phyloP scores from a whole-genome alignment of 1,139 yeast species.

The Saccharomyces hybrid region DNA sequence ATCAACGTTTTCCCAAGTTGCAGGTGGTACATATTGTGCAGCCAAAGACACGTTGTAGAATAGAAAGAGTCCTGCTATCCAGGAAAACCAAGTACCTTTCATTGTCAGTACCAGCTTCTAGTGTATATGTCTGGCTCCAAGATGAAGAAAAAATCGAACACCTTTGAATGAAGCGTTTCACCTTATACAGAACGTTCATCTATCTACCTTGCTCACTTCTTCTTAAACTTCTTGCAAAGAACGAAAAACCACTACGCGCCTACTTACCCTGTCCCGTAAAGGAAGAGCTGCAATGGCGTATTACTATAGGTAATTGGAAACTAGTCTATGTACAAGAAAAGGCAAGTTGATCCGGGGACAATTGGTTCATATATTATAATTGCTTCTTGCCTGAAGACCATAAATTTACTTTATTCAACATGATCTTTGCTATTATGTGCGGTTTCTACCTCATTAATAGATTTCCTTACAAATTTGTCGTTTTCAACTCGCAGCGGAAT shows the following conservation, averaged over 20 bases:
- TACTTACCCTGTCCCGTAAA: background rate
- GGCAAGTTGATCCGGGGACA: background rate
- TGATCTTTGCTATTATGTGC: background rate
- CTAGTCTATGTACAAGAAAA: background rate
- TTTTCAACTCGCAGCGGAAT: background rate
- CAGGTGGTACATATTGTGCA: constrained; percentile 20
- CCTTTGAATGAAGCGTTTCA: background rate
- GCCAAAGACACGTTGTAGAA: constrained; percentile 5
- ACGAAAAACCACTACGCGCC: background rate
- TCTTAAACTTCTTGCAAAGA: background rate
- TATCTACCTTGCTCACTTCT: background rate
- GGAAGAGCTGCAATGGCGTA: background rate
- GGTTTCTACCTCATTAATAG: background rate
- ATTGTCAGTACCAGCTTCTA: background rate
- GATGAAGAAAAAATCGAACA: background rate
- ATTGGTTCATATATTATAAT: background rate
- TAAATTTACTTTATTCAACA: background rate
- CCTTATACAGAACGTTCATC: background rate
- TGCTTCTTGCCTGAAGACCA: background rate
- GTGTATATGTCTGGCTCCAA: background rate
- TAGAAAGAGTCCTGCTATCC: constrained; percentile 8
- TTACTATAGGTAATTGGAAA: background rate
- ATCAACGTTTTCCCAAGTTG: constrained; percentile 34
- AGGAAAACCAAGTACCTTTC: constrained; percentile 3
- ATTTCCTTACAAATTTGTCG: background rate